Conservation (phyloP, 768 basidiomycete species). For the Austroboletus eburneus region DNA sequence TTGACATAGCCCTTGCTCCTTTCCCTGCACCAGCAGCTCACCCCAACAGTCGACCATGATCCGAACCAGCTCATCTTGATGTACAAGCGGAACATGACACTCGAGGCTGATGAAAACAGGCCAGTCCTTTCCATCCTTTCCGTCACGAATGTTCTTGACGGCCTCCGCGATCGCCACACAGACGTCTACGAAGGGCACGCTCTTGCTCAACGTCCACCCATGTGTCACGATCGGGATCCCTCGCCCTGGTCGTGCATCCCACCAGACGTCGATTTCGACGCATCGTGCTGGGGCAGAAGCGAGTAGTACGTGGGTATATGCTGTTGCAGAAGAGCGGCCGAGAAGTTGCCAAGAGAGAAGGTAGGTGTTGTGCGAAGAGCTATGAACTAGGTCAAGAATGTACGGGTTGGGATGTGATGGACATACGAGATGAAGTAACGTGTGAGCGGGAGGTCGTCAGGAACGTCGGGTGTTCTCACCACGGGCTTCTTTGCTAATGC, state of each 20-base stretch:
- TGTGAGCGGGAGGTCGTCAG: constrained; percentile 45
- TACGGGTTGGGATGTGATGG: background rate
- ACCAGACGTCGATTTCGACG: constrained; percentile 70
- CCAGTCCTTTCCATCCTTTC: constrained; percentile 38
- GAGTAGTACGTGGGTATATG: constrained; percentile 52
- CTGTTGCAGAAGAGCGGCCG: constrained; percentile 48
- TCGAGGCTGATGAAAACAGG: constrained; percentile 60
- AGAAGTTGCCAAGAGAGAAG: constrained; percentile 54
- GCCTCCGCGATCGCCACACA: constrained; percentile 35
- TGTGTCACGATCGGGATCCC: constrained; percentile 54
- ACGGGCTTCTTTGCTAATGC: constrained; percentile 36
- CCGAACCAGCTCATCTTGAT: constrained; percentile 50
- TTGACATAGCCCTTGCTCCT: constrained; percentile 12
- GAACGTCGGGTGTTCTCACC: constrained; percentile 29
- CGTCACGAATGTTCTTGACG: constrained; percentile 15
- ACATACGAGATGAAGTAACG: constrained; percentile 54
- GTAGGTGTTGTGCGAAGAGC: constrained; percentile 67
- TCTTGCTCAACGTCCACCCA: constrained; percentile 53
- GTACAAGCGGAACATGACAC: constrained; percentile 51
- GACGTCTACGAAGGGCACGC: constrained; percentile 48
- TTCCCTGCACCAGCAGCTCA: constrained; percentile 43
- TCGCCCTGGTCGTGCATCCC: constrained; percentile 35
- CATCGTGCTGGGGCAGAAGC: constrained; percentile 43
- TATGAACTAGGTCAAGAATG: background rate
- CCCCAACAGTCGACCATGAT: constrained; percentile 52